Evolutionary conservation across 306 rosid genomes (phyloP).

Genomic region (Rosa multiflora): DNA sequence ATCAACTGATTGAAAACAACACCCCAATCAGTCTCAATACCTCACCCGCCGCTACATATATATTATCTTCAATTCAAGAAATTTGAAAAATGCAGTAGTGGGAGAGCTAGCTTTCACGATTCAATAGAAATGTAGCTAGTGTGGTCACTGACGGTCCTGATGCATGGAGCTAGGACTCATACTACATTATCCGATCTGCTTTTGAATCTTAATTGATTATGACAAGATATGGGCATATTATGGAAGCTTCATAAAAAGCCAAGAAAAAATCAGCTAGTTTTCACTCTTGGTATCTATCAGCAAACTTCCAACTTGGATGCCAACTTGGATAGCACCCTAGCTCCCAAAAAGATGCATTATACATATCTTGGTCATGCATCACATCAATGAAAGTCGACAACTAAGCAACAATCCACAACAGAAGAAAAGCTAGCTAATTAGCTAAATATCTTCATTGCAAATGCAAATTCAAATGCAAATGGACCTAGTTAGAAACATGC

Average conservation of each 20-base stretch:
- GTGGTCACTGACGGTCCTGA: slow-evolving; percentile 8
- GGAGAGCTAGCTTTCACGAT: neutral
- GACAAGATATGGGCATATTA: neutral
- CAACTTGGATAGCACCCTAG: slow-evolving; percentile 6
- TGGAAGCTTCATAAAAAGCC: neutral
- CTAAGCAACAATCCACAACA: neutral
- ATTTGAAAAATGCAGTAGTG: neutral
- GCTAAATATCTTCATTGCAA: slow-evolving; percentile 10
- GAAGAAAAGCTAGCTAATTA: neutral
- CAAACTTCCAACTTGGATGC: slow-evolving; percentile 5
- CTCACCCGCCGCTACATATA: neutral
- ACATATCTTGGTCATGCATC: neutral
- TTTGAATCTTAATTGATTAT: neutral
- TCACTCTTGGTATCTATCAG: neutral
- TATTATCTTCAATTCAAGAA: neutral
- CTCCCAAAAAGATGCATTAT: neutral
- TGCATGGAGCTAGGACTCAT: neutral
- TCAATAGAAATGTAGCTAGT: neutral
- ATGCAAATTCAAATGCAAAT: neutral
- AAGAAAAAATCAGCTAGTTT: neutral
- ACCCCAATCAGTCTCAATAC: neutral
- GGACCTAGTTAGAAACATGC: neutral
- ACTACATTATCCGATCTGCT: neutral
- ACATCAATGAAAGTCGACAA: neutral
- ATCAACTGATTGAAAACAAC: neutral